Conservation (phyloP, 2,329 filamentous ascomycete genomes). For the Cladosporium sp. region DNA sequence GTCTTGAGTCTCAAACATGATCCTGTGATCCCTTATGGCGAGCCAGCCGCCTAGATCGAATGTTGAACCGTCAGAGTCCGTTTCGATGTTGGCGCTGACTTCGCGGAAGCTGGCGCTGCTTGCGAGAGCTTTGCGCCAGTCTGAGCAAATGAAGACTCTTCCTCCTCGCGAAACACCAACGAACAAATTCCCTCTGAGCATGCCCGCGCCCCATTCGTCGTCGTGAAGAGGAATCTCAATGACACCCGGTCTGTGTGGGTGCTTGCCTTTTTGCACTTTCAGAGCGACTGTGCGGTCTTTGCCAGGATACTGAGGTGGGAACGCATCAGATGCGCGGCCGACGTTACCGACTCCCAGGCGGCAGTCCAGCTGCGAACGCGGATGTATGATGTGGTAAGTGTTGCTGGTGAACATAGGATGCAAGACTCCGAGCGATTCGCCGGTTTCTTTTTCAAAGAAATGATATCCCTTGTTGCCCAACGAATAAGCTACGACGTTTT, state of each 20-base stretch:
- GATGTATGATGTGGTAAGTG: conserved; percentile 34
- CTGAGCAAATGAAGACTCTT: conserved; percentile 40
- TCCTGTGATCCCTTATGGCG: conserved; percentile 36
- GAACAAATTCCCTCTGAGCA: conserved; percentile 39
- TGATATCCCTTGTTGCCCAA: conserved; percentile 41
- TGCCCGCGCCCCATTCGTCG: conserved; percentile 46
- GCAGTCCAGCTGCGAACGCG: conserved; percentile 9
- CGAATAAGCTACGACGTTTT: conserved; percentile 41
- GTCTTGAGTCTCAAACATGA: conserved; percentile 43
- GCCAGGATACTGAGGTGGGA: conserved; percentile 18
- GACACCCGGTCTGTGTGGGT: conserved; percentile 10
- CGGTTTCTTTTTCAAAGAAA: conserved; percentile 37
- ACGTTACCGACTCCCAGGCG: conserved; percentile 5
- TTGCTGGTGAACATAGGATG: conserved; percentile 32
- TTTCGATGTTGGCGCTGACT: conserved; percentile 36
- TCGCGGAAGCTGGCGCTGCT: conserved; percentile 13
- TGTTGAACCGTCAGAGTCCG: conserved; percentile 35
- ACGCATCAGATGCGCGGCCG: conserved; percentile 21
- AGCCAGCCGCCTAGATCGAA: conserved; percentile 47
- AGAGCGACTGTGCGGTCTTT: conserved; percentile 19
- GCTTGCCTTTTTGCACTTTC: conserved; percentile 16
- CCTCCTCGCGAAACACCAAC: conserved; percentile 42
- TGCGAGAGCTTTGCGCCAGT: conserved; percentile 38
- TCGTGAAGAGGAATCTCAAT: conserved; percentile 24
- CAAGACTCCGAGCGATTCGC: conserved; percentile 35